Conservation (phyloP, 352 stramenopile genomes). For the Globisporangium solare region DNA sequence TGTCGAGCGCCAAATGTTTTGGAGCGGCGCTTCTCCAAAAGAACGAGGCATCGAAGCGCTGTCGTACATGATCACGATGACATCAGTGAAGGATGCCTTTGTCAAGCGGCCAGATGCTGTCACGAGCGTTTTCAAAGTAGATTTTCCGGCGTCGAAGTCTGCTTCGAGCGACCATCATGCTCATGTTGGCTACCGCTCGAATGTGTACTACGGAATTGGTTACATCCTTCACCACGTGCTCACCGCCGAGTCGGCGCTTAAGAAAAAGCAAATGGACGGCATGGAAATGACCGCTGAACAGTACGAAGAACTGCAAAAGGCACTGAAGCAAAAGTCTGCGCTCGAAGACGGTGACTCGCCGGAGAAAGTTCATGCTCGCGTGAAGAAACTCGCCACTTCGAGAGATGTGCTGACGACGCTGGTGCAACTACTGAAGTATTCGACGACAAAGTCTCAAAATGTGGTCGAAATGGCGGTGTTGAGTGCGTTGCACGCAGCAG, state of each 20-base stretch:
- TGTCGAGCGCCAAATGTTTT: slow-evolving; percentile 40
- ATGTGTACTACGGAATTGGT: slow-evolving; percentile 91
- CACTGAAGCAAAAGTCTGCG: slow-evolving; percentile 92
- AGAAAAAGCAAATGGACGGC: slow-evolving; percentile 94
- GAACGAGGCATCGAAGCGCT: slow-evolving; percentile 79
- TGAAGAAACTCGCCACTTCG: slow-evolving; percentile 44
- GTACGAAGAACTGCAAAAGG: slow-evolving; percentile 96
- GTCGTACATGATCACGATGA: slow-evolving; percentile 84
- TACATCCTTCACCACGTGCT: slow-evolving; percentile 93
- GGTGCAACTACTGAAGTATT: slow-evolving; percentile 74
- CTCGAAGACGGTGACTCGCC: slow-evolving; percentile 88
- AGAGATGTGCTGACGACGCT: slow-evolving; percentile 68
- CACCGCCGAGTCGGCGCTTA: slow-evolving; percentile 91
- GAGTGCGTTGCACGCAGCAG: slow-evolving; percentile 63
- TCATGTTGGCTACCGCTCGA: slow-evolving; percentile 64
- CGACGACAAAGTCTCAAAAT: slow-evolving; percentile 68
- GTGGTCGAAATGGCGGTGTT: slow-evolving; percentile 71
- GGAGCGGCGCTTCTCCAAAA: slow-evolving; percentile 68
- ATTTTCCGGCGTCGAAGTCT: slow-evolving; percentile 38
- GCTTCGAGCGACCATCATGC: slow-evolving; percentile 22
- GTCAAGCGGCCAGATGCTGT: slow-evolving; percentile 50
- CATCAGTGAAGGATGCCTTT: slow-evolving; percentile 73
- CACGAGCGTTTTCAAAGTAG: slow-evolving; percentile 63
- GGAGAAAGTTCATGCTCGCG: slow-evolving; percentile 62
- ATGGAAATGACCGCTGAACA: slow-evolving; percentile 97